Evolutionary conservation across 305 asterid genomes (phyloP).

Genomic region (Solanum hybrid): DNA sequence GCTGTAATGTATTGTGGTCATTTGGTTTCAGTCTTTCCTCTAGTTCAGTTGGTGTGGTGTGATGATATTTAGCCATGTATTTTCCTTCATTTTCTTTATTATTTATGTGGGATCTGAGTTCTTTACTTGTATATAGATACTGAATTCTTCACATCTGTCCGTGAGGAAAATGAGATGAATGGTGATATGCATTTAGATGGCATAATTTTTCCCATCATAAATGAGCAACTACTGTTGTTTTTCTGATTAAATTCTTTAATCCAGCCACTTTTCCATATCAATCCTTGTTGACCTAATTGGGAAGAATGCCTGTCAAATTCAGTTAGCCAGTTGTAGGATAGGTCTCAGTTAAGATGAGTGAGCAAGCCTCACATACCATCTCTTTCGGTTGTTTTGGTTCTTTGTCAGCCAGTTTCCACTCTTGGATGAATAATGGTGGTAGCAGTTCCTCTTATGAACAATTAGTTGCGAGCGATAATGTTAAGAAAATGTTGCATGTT

Average conservation of each 20-base stretch:
- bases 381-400: neutral
- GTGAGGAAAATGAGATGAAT: neutral
- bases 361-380: neutral
- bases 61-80: neutral
- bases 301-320: neutral
- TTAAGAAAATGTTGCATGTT: neutral
- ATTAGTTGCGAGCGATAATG: neutral
- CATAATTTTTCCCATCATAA: neutral
- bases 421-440: neutral
- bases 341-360: neutral
- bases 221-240: neutral
- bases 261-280: neutral
- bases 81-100: neutral
- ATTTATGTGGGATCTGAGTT: neutral
- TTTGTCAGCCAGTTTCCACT: neutral
- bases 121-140: neutral
- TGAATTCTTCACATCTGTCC: neutral
- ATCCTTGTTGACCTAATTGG: neutral
- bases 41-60: neutral
- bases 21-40: neutral
- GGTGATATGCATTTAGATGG: neutral
- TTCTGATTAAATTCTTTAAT: neutral
- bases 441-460: neutral
- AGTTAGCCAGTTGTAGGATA: neutral
- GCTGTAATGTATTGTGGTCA: neutral